phyloP scores from a whole-genome alignment of 2,329 filamentous ascomycete genomes.

The Geoglossum cookeanum region DNA sequence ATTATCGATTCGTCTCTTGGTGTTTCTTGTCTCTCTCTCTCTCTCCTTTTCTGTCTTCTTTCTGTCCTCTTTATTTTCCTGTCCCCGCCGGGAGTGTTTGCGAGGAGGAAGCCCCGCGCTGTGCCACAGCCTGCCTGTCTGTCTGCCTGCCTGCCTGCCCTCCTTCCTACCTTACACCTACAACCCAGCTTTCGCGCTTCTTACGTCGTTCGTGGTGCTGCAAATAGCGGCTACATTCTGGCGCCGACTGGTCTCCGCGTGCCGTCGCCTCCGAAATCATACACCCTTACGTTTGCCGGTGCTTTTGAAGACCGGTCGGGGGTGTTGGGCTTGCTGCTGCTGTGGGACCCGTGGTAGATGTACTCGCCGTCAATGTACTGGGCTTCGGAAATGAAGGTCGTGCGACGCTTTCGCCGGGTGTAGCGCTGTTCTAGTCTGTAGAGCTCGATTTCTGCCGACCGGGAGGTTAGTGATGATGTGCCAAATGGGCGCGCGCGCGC shows the following conservation, averaged over 20 bases:
- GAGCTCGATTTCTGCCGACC: slow-evolving; percentile 50
- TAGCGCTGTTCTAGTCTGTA: slow-evolving; percentile 93
- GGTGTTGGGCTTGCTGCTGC: not conserved
- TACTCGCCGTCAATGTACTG: slow-evolving; percentile 94
- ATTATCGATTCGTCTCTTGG: not conserved
- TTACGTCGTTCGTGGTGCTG: too few species aligned
- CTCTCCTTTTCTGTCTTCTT: too few species aligned
- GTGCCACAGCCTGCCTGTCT: not conserved
- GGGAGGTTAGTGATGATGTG: not conserved
- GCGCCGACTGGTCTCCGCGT: not conserved
- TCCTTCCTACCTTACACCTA: too few species aligned
- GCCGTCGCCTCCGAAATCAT: not conserved
- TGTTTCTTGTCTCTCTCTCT: not conserved
- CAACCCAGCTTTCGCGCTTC: too few species aligned
- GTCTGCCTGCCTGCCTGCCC: not conserved
- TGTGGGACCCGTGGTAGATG: slow-evolving; percentile 37
- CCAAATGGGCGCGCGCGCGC: too few species aligned
- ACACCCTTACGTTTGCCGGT: not conserved
- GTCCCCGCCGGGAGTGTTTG: not conserved
- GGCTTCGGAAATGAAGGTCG: slow-evolving; percentile 73
- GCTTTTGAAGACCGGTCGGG: not conserved
- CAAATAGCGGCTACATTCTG: not conserved
- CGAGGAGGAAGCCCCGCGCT: not conserved
- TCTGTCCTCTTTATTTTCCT: not conserved
- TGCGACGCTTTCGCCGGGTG: slow-evolving; percentile 76